Evolutionary conservation across 768 basidiomycete species (phyloP).

Genomic region (Vishniacozyma victoriae): DNA sequence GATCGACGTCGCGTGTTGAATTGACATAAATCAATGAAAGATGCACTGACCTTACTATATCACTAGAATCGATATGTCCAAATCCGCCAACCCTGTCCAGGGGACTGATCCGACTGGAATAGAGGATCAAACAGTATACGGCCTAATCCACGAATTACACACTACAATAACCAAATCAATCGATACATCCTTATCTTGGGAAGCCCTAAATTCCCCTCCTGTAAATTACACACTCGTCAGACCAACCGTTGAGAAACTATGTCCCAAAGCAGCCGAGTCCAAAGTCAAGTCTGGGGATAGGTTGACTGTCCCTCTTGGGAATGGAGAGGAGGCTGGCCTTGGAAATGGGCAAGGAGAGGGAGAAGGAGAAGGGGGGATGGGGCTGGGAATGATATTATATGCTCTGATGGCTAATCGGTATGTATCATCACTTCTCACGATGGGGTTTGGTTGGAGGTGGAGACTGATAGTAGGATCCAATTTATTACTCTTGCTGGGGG

Average conservation of each 20-base stretch:
- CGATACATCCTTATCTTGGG: constrained; percentile 44
- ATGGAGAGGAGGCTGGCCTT: background rate
- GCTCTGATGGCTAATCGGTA: constrained; percentile 46
- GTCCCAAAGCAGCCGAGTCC: constrained; percentile 1
- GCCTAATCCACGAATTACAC: constrained; percentile 39
- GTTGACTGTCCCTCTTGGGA: background rate
- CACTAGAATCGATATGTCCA: too few relatives aligned
- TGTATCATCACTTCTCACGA: background rate
- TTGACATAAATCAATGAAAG: too few relatives aligned
- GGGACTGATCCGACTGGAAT: background rate
- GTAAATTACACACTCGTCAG: constrained; percentile 43
- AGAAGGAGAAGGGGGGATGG: background rate
- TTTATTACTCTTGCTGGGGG: constrained; percentile 65
- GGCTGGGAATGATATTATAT: constrained; percentile 32
- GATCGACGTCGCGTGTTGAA: too few relatives aligned
- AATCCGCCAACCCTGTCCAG: too few relatives aligned
- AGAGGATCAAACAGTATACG: constrained; percentile 15
- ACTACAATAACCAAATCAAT: constrained; percentile 24
- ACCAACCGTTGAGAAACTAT: constrained; percentile 33
- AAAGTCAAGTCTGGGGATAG: background rate
- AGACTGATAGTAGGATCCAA: constrained; percentile 49
- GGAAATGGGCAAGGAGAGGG: background rate
- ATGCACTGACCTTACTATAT: too few relatives aligned
- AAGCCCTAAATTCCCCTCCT: constrained; percentile 42
- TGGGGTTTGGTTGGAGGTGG: background rate